Conservation (phyloP, 768 basidiomycete genomes). For the Pulveroboletus frians region DNA sequence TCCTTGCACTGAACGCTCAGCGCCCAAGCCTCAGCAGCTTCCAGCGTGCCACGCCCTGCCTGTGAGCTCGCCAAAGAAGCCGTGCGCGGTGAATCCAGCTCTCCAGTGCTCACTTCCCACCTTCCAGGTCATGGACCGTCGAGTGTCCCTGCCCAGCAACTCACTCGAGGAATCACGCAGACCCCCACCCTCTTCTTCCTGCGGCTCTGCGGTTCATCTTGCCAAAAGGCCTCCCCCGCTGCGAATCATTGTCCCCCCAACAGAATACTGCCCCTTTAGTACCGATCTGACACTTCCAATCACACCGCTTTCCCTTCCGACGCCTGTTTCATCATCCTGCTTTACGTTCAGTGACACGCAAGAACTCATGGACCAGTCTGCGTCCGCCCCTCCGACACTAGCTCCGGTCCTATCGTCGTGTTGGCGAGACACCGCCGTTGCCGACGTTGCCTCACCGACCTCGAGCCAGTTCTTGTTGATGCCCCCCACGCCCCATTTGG, state of each 20-base stretch:
- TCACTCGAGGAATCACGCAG: constrained; percentile 12
- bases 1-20: neutral
- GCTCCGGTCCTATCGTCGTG: constrained; percentile 4
- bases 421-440: constrained; percentile 4
- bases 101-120: neutral
- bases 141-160: neutral
- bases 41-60: neutral
- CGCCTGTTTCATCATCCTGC: constrained; percentile 25
- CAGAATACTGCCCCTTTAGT: constrained; percentile 32
- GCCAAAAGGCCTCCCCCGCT: constrained; percentile 18
- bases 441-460: constrained; percentile 23
- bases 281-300: constrained; percentile 29
- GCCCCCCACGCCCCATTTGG: constrained; percentile 20
- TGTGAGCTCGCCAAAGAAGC: constrained; percentile 3
- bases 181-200: neutral
- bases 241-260: constrained; percentile 30
- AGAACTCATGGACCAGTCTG: constrained; percentile 7
- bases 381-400: constrained; percentile 8
- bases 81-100: neutral
- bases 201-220: constrained; percentile 10
- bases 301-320: constrained; percentile 23
- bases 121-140: constrained; percentile 18
- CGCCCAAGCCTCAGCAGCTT: neutral
- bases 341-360: constrained; percentile 19
- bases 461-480: constrained; percentile 26